These are phyloP conservation scores for Hypoxylon lienhwacheense DNA, from an alignment of 495 filamentous ascomycete species.

Conservation along the genomic window DNA sequence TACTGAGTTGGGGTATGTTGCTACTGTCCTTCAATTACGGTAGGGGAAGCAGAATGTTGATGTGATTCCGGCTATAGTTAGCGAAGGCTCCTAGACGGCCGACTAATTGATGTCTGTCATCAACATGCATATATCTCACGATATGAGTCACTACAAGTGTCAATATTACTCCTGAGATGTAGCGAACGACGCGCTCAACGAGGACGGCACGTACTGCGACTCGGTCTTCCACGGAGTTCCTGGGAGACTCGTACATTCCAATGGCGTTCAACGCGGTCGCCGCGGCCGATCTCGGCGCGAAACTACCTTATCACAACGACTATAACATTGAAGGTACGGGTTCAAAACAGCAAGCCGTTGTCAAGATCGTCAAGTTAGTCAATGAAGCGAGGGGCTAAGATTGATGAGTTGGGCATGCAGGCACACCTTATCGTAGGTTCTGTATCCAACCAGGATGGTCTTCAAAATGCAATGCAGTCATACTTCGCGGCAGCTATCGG, in stretches of 20 bases:
- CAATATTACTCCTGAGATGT: constrained; percentile 59
- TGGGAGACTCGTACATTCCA: constrained; percentile 60
- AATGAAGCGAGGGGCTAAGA: constrained; percentile 55
- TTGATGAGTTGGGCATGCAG: constrained; percentile 69
- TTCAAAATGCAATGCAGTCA: constrained; percentile 51
- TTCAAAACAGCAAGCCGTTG: constrained; percentile 50
- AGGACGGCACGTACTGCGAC: constrained; percentile 63
- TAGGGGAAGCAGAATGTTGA: background rate
- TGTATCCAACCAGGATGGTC: constrained; percentile 51
- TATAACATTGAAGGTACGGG: constrained; percentile 65
- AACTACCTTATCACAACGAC: constrained; percentile 71
- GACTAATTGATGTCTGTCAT: constrained; percentile 54
- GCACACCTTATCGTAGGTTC: constrained; percentile 61
- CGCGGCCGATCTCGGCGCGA: constrained; percentile 57
- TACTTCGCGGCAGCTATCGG: constrained; percentile 53
- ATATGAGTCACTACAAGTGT: constrained; percentile 53
- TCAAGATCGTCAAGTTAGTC: constrained; percentile 57
- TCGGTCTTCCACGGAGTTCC: constrained; percentile 58
- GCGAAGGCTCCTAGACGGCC: constrained; percentile 55
- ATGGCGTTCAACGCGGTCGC: constrained; percentile 59
- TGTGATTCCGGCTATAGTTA: constrained; percentile 5
- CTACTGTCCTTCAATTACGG: background rate
- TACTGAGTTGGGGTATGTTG: constrained; percentile 56
- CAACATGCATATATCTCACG: constrained; percentile 55
- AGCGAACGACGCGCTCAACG: constrained; percentile 70